A percentile compares a stretch with the other conserved stretches of the same genome.
Evolutionary conservation across 73 alveolate species (phyloP).

Genomic region (Effrenium voratum): DNA sequence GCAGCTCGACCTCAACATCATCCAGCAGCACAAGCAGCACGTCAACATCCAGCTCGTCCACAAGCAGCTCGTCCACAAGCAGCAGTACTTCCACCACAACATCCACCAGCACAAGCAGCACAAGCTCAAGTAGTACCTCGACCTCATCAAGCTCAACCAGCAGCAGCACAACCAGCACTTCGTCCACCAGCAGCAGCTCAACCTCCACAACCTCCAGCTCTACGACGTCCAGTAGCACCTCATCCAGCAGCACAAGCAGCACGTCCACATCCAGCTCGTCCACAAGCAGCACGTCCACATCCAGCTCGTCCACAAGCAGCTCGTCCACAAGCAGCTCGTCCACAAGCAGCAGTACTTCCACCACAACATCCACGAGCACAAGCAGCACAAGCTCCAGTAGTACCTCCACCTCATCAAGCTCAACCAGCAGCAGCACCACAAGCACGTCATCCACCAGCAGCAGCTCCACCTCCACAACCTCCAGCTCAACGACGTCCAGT

Average conservation of each 20-base stretch:
- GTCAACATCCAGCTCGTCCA: not conserved
- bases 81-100: not conserved
- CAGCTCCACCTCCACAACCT: not conserved
- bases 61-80: not conserved
- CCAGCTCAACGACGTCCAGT: not conserved
- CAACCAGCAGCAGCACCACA: not conserved
- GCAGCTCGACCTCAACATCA: not conserved
- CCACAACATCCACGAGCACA: not conserved
- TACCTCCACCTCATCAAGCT: not conserved
- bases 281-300: not conserved
- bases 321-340: not conserved
- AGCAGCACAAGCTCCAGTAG: not conserved
- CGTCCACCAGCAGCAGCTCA: not conserved
- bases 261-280: constrained; percentile 14
- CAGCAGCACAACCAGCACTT: not conserved
- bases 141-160: constrained; percentile 4
- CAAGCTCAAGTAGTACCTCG: not conserved
- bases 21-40: not conserved
- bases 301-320: constrained; percentile 6
- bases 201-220: constrained; percentile 2
- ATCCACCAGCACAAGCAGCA: not conserved
- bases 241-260: not conserved
- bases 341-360: not conserved
- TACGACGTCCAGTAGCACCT: not conserved
- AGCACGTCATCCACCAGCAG: not conserved